Percentiles rank a stretch among this genome's conserved stretches.
Evolutionary conservation across 345 rosid species (phyloP).

Genomic region (Eucalyptus caleyi): DNA sequence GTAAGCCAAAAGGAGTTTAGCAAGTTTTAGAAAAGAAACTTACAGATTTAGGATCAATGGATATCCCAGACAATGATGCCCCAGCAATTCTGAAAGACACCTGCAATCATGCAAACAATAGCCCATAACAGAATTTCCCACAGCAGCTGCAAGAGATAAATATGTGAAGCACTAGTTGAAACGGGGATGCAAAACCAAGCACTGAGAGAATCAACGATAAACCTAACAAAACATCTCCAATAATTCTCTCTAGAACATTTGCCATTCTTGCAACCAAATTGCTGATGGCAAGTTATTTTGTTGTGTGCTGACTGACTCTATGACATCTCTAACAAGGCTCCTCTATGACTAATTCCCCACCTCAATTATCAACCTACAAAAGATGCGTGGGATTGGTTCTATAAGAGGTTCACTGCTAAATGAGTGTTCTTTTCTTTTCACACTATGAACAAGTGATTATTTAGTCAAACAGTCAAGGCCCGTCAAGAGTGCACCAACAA

Average conservation of each 20-base stretch:
- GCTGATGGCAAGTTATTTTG: background rate
- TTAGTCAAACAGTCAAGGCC: background rate
- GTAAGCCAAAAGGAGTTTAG: background rate
- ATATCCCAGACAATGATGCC: constrained; percentile 73
- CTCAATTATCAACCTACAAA: background rate
- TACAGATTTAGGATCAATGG: constrained; percentile 91
- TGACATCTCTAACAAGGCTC: background rate
- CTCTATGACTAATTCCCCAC: background rate
- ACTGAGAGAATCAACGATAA: background rate
- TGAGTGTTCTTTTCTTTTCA: background rate
- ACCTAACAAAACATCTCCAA: background rate
- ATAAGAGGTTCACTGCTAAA: background rate
- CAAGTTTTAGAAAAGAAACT: constrained; percentile 5
- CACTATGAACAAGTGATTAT: background rate
- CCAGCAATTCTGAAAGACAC: constrained; percentile 79
- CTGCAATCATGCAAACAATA: constrained; percentile 15
- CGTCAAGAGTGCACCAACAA: background rate
- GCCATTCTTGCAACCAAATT: background rate
- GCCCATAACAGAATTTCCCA: background rate
- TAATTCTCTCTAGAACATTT: background rate
- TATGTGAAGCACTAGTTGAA: background rate
- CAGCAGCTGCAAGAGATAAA: background rate
- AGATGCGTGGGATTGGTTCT: background rate
- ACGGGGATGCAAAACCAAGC: background rate
- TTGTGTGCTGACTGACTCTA: background rate